These are phyloP conservation scores for Escallonia herrerae DNA, from an alignment of 129 eudicot species.

Conservation along the genomic window DNA sequence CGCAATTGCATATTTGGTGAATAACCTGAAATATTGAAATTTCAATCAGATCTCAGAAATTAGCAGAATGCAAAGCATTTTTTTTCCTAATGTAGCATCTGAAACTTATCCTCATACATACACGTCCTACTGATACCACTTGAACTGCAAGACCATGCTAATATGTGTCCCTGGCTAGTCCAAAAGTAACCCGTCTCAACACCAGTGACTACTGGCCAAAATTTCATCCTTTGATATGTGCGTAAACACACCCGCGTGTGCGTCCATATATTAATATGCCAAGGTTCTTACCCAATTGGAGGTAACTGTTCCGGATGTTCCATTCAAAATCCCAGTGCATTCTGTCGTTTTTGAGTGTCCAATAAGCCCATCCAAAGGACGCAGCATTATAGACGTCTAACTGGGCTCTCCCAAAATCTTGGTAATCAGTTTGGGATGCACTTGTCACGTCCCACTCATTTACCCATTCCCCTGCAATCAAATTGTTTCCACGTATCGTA, in stretches of 20 bases:
- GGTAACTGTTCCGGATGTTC: slow-evolving; percentile 50
- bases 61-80: too few species aligned
- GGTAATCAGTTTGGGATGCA: slow-evolving; percentile 41
- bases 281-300: slow-evolving; percentile 39
- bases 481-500: not conserved
- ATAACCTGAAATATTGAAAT: slow-evolving; percentile 33
- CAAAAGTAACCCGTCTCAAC: not conserved
- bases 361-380: slow-evolving; percentile 79
- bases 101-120: too few species aligned
- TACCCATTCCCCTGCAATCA: slow-evolving; percentile 69
- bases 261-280: too few species aligned
- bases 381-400: slow-evolving; percentile 59
- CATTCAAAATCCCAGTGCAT: slow-evolving; percentile 76
- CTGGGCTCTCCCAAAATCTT: slow-evolving; percentile 56
- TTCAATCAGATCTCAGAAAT: too few species aligned
- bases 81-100: too few species aligned
- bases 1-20: slow-evolving; percentile 9
- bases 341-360: slow-evolving; percentile 57
- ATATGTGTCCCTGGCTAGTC: too few species aligned
- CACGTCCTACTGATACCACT: too few species aligned
- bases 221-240: too few species aligned
- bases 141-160: too few species aligned
- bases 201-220: not conserved
- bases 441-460: slow-evolving; percentile 52
- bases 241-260: too few species aligned